These are phyloP conservation scores for Phytophthora aleatoria DNA, from an alignment of 352 stramenopile genomes.

Conservation along the genomic window DNA sequence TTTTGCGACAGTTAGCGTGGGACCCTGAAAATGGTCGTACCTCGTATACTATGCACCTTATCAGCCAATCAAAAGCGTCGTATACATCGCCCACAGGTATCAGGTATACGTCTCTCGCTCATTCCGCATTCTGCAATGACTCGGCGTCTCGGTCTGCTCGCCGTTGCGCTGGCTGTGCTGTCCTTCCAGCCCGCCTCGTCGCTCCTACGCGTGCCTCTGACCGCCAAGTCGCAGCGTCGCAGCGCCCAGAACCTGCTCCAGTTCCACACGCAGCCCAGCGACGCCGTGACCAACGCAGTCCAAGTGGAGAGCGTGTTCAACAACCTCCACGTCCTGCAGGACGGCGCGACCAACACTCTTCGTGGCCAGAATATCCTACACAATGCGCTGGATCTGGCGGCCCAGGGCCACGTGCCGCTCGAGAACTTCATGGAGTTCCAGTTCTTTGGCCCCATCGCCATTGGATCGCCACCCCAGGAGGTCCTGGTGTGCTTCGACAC, in stretches of 20 bases:
- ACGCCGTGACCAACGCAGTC: neutral
- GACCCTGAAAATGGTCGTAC: constrained; percentile 2
- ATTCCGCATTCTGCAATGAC: constrained; percentile 26
- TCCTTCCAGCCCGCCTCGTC: constrained; percentile 2
- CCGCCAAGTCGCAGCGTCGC: constrained; percentile 23
- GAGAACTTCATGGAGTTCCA: constrained; percentile 89
- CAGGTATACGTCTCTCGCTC: constrained; percentile 2
- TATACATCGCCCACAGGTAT: constrained; percentile 4
- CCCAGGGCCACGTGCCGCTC: constrained; percentile 54
- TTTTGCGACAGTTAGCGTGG: constrained; percentile 10
- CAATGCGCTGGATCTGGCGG: constrained; percentile 32
- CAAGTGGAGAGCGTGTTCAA: constrained; percentile 24
- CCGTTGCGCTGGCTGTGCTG: constrained; percentile 14
- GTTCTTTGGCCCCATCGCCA: constrained; percentile 71
- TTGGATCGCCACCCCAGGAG: constrained; percentile 72
- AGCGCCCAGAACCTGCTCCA: constrained; percentile 42
- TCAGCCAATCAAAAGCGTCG: neutral
- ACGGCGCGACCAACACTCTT: constrained; percentile 1
- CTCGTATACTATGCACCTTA: constrained; percentile 1
- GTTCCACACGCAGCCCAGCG: constrained; percentile 39
- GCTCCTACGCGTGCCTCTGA: constrained; percentile 54
- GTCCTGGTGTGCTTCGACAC: constrained; percentile 84
- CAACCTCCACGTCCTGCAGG: constrained; percentile 26
- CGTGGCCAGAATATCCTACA: constrained; percentile 29
- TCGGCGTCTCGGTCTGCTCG: constrained; percentile 3